These are phyloP conservation scores for Suillus variegatus DNA, from an alignment of 768 basidiomycete genomes.

Conservation along the genomic window DNA sequence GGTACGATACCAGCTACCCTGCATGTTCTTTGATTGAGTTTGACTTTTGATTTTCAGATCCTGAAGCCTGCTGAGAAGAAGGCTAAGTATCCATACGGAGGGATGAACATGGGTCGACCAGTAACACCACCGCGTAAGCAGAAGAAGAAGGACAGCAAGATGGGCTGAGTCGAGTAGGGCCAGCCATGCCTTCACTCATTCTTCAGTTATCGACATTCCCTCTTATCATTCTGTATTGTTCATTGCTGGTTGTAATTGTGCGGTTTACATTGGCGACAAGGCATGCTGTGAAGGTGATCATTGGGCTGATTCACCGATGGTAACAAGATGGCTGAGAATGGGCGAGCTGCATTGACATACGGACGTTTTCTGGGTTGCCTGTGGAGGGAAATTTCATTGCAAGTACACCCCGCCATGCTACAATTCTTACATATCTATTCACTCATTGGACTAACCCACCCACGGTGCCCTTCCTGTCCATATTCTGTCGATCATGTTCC, in stretches of 20 bases:
- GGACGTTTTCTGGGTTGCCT: conserved; percentile 24
- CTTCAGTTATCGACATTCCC: conserved; percentile 31
- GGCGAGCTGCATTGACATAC: conserved; percentile 20
- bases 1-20: conserved; percentile 45
- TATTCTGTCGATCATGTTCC: conserved; percentile 9
- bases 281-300: conserved; percentile 1
- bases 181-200: conserved; percentile 27
- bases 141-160: conserved; percentile 92
- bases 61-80: conserved; percentile 99
- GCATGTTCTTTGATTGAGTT: neutral
- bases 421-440: conserved; percentile 35
- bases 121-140: conserved; percentile 96
- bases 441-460: conserved; percentile 28
- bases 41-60: conserved; percentile 54
- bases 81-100: conserved; percentile 87
- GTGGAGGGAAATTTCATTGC: conserved; percentile 22
- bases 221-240: conserved; percentile 27
- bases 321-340: conserved; percentile 15
- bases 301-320: conserved; percentile 1
- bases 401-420: conserved; percentile 15
- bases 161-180: conserved; percentile 37
- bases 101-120: conserved; percentile 83
- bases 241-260: conserved; percentile 12
- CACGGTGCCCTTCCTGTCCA: conserved; percentile 20
- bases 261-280: conserved; percentile 7